These are phyloP conservation scores for Rhododendron mucronatum DNA, from an alignment of 148 eudicot species.

Conservation along the genomic window DNA sequence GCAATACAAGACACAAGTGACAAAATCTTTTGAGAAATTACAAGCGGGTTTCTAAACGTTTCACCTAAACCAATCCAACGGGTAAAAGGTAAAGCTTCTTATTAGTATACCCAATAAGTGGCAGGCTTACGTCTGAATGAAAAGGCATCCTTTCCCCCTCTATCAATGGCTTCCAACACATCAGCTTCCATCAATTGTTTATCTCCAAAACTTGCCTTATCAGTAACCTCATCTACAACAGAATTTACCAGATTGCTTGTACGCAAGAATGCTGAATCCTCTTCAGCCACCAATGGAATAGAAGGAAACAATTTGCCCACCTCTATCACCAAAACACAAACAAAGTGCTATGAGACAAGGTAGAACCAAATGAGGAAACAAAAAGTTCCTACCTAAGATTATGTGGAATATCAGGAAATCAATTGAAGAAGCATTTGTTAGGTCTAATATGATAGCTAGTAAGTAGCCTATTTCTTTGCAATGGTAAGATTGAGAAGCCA, in stretches of 20 bases:
- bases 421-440: neutral
- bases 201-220: conserved; percentile 30
- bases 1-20: neutral
- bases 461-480: neutral
- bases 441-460: neutral
- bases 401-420: neutral
- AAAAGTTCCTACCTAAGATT: neutral
- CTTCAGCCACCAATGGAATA: conserved; percentile 98
- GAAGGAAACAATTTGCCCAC: conserved; percentile 59
- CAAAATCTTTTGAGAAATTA: neutral
- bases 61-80: neutral
- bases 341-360: conserved; percentile 1
- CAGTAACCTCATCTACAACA: conserved; percentile 56
- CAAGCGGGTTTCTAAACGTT: neutral
- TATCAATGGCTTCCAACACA: conserved; percentile 88
- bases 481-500: neutral
- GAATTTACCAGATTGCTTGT: conserved; percentile 62
- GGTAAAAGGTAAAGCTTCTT: neutral
- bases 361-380: neutral
- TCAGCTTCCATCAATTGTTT: conserved; percentile 46
- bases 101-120: conserved; percentile 77
- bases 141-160: conserved; percentile 69
- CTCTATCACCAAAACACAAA: conserved; percentile 39
- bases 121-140: conserved; percentile 67
- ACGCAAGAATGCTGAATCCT: conserved; percentile 81